Evolutionary conservation across 768 basidiomycete genomes (phyloP).

Genomic region (Serendipita vermifera): DNA sequence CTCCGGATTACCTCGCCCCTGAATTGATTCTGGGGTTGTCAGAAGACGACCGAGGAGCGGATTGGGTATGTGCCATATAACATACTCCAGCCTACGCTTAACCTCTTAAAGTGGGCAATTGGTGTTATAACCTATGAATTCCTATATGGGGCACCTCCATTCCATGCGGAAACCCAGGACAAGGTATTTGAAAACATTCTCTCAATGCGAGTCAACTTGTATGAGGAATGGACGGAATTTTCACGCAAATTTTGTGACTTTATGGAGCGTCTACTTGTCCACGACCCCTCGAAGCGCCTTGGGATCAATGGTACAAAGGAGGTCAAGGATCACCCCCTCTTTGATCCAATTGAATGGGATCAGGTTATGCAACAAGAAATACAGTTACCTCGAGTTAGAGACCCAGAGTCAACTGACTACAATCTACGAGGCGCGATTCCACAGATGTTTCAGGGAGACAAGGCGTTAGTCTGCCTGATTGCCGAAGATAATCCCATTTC

Average conservation of each 20-base stretch:
- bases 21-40: slow-evolving; percentile 91
- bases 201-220: slow-evolving; percentile 88
- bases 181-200: slow-evolving; percentile 98
- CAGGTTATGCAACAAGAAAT: slow-evolving; percentile 79
- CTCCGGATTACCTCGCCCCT: slow-evolving; percentile 93
- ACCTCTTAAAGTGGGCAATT: slow-evolving; percentile 71
- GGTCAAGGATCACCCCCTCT: slow-evolving; percentile 85
- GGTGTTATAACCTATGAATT: slow-evolving; percentile 99
- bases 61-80: slow-evolving; percentile 60
- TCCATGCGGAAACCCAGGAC: slow-evolving; percentile 94
- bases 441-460: slow-evolving; percentile 86
- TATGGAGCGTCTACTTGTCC: slow-evolving; percentile 72
- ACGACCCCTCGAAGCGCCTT: slow-evolving; percentile 65
- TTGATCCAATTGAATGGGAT: slow-evolving; percentile 86
- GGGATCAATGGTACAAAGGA: slow-evolving; percentile 82
- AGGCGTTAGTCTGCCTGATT: slow-evolving; percentile 74
- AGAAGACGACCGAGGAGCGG: slow-evolving; percentile 87
- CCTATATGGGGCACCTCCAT: slow-evolving; percentile 90
- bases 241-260: slow-evolving; percentile 81
- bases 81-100: slow-evolving; percentile 13
- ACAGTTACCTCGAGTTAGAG: slow-evolving; percentile 84
- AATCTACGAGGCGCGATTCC: slow-evolving; percentile 88
- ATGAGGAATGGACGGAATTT: slow-evolving; percentile 82
- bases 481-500: slow-evolving; percentile 99
- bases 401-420: slow-evolving; percentile 99